Conservation (phyloP, 176 grass and related monocot species). For the Bolboschoenus planiculmis region DNA sequence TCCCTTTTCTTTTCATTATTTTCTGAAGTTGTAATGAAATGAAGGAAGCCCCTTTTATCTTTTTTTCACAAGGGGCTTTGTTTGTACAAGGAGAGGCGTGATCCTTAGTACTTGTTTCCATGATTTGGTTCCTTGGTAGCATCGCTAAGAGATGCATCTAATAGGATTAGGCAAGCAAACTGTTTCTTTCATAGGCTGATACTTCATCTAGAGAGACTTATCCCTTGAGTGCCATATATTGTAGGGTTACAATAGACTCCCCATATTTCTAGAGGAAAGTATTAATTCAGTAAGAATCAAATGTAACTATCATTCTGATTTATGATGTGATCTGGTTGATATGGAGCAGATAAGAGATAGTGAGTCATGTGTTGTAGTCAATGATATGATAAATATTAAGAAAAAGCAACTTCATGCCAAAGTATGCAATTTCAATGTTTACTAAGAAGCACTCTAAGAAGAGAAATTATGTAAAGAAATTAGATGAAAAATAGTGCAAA, state of each 20-base stretch:
- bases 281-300: background rate
- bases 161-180: background rate
- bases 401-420: background rate
- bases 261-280: background rate
- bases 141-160: background rate
- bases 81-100: background rate
- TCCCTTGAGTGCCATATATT: background rate
- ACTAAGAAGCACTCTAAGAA: background rate
- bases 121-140: background rate
- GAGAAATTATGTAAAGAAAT: background rate
- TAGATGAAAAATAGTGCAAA: background rate
- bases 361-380: background rate
- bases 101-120: background rate
- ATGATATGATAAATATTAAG: background rate
- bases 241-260: background rate
- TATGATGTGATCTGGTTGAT: background rate
- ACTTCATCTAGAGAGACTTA: background rate
- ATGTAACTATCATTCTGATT: background rate
- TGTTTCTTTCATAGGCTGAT: background rate
- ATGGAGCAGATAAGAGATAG: background rate
- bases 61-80: background rate
- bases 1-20: background rate
- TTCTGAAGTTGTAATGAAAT: background rate
- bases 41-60: background rate
- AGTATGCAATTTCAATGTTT: background rate